These are phyloP conservation scores for Trichoderma endophyticum DNA, from an alignment of 2,329 filamentous ascomycete species.

Conservation along the genomic window DNA sequence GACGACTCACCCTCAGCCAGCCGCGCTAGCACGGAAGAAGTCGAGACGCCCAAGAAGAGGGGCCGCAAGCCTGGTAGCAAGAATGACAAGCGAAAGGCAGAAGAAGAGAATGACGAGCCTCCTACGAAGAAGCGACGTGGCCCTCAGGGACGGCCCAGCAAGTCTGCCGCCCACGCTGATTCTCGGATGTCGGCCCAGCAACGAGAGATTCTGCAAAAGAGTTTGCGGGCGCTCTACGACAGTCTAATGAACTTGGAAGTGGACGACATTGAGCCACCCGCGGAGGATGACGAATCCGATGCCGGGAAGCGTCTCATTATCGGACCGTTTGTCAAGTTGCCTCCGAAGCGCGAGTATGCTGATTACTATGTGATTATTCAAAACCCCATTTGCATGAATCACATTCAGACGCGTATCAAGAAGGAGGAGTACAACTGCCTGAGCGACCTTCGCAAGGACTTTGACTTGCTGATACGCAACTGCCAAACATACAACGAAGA, in stretches of 20 bases:
- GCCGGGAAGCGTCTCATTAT: constrained; percentile 75
- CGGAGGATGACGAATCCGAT: constrained; percentile 56
- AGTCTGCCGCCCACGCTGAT: constrained; percentile 37
- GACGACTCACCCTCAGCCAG: constrained; percentile 78
- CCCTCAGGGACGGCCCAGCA: constrained; percentile 67
- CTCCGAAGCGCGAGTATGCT: constrained; percentile 82
- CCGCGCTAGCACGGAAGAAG: constrained; percentile 76
- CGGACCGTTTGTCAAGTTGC: constrained; percentile 88
- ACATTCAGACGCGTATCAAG: constrained; percentile 93
- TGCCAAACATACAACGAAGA: constrained; percentile 97
- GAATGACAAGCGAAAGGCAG: constrained; percentile 84
- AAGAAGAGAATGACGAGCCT: constrained; percentile 72
- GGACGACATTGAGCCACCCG: constrained; percentile 60
- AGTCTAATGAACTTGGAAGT: constrained; percentile 81
- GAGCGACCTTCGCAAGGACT: constrained; percentile 76
- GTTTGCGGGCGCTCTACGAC: constrained; percentile 74
- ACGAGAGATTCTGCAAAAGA: constrained; percentile 74
- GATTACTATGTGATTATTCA: constrained; percentile 95
- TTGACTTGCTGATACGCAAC: constrained; percentile 82
- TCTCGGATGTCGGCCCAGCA: constrained; percentile 62
- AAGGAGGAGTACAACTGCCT: constrained; percentile 86
- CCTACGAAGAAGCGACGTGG: constrained; percentile 76
- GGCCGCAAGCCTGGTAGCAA: constrained; percentile 74
- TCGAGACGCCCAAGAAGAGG: constrained; percentile 75
- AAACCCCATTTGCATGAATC: constrained; percentile 92